These are phyloP conservation scores for Naumovozyma dairenensis DNA, from an alignment of 805 yeast genomes.

Conservation along the genomic window DNA sequence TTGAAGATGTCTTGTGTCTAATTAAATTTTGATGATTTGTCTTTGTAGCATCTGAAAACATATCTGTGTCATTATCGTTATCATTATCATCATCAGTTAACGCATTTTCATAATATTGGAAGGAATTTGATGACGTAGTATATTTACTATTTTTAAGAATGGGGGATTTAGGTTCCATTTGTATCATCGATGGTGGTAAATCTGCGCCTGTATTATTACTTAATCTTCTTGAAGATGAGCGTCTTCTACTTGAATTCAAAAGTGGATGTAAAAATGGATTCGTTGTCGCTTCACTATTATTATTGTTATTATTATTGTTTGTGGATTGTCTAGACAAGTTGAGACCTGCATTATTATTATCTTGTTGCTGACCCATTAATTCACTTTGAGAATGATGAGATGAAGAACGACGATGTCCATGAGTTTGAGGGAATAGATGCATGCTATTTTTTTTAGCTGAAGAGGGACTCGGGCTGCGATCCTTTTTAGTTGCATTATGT, in stretches of 20 bases:
- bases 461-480: conserved; percentile 1
- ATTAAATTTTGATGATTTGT: conserved; percentile 10
- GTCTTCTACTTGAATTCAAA: conserved; percentile 1
- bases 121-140: conserved; percentile 10
- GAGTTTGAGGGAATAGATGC: conserved; percentile 2
- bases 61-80: conserved; percentile 7
- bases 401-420: conserved; percentile 1
- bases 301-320: background rate
- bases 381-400: conserved; percentile 1
- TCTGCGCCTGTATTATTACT: conserved; percentile 27
- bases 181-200: conserved; percentile 61
- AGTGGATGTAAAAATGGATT: background rate
- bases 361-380: no score
- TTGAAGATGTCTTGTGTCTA: conserved; percentile 16
- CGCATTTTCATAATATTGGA: conserved; percentile 24
- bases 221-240: conserved; percentile 19
- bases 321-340: background rate
- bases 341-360: no score
- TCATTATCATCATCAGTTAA: conserved; percentile 25
- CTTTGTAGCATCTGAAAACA: background rate
- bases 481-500: background rate
- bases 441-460: background rate
- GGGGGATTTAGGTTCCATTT: conserved; percentile 63
- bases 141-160: conserved; percentile 40
- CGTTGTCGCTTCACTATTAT: conserved; percentile 4